These are phyloP conservation scores for Aspergillus hancockii DNA, from an alignment of 495 filamentous ascomycete genomes.

Conservation along the genomic window DNA sequence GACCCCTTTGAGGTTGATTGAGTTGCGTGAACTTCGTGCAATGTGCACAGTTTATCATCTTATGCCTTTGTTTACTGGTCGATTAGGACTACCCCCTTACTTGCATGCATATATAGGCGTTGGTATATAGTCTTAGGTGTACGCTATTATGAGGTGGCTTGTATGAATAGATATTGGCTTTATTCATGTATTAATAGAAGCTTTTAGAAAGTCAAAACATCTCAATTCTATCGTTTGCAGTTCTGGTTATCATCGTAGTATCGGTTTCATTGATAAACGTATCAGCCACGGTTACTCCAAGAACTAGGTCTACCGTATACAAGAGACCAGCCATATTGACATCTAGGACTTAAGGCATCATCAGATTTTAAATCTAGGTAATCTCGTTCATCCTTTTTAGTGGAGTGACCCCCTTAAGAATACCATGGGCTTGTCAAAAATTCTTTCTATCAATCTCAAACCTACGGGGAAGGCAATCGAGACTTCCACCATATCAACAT, in stretches of 20 bases:
- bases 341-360: no score
- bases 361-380: no score
- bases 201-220: not conserved
- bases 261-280: not conserved
- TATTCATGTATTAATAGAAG: not conserved
- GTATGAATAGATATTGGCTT: conserved; percentile 1
- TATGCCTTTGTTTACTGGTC: not conserved
- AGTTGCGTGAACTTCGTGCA: not conserved
- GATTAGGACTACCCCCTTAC: conserved; percentile 2
- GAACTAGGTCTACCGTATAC: no score
- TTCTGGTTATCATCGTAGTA: not conserved
- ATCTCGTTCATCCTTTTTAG: no score
- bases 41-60: not conserved
- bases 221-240: not conserved
- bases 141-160: not conserved
- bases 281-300: no score
- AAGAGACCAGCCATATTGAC: no score
- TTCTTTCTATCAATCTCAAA: no score
- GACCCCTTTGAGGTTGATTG: not conserved
- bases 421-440: no score
- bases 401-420: no score
- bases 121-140: conserved; percentile 10
- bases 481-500: no score
- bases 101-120: conserved; percentile 21
- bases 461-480: no score